Evolutionary conservation across 2,329 filamentous ascomycete species (phyloP), one percentile per base, ranked within the genome.

Genomic region (Chlorencoelia australis): DNA sequence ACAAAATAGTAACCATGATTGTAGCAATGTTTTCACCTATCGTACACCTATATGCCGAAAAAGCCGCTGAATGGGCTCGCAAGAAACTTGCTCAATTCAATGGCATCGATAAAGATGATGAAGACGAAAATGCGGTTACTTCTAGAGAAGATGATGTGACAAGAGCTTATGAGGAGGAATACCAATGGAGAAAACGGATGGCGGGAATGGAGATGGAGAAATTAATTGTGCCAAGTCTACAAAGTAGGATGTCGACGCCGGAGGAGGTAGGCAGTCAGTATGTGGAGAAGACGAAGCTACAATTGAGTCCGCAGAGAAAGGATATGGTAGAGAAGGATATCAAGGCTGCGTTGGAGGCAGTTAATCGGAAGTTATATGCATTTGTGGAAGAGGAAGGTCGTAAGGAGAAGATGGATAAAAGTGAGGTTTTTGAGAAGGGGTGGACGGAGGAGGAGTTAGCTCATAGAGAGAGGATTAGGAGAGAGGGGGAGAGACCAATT

Each of bases 381-480:
- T 26, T 33, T 15, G 4, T 6, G 9, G 32, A 8, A 3, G 24
- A 10, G 5, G 16, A 20, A 9, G 9, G 20, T 7, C n/a, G 20
- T 9, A 4, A 29, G 4, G 21, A 13, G 9, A 24, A 9, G 20
- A 6, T 14, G 13, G 7, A 16, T 4, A n/a, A 3, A n/a, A 13
- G 15, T 8, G 15, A 33, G 21, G 10, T 9, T 65, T 36, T 0
- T 4, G 28, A 17, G 15, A 30, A 17, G 6, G 28, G 18, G 28
- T 30, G 16, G 7, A 10, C 9, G n/a, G 28, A 8, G 10, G 15
- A 11, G 9, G 10, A 6, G 13, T 10, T n/a, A 30, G 7, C 16
- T 9, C 15, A 19, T 9, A 9, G 29, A 19, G 29, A 9, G 9
- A 19, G 16, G 10, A 30, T 30, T n/a, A n/a, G 7, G 29, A 15